Conservation (phyloP, 495 filamentous ascomycete genomes). For the Bacidia rubella region DNA sequence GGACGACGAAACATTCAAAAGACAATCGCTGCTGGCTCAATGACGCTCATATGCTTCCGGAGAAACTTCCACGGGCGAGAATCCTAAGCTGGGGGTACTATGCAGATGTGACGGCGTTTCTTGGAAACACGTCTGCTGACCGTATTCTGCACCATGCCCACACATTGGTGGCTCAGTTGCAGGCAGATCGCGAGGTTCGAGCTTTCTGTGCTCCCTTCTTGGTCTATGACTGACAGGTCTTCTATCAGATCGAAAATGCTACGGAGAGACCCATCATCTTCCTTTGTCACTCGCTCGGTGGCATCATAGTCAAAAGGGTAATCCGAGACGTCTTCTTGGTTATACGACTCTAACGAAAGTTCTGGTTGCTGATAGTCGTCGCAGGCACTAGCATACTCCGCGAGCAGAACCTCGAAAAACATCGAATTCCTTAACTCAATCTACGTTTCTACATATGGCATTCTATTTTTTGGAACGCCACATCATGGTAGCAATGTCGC, state of each 20-base stretch:
- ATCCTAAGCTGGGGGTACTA: constrained; percentile 23
- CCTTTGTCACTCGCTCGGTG: constrained; percentile 17
- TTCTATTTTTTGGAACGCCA: constrained; percentile 31
- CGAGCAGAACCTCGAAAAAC: constrained; percentile 6
- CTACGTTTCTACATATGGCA: constrained; percentile 25
- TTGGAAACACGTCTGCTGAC: constrained; percentile 17
- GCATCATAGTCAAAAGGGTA: constrained; percentile 19
- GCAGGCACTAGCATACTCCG: constrained; percentile 14
- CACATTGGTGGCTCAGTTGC: constrained; percentile 21
- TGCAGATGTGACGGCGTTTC: constrained; percentile 17
- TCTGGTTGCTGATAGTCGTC: constrained; percentile 4
- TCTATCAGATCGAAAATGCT: constrained; percentile 14
- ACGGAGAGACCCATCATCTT: constrained; percentile 14
- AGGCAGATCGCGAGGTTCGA: constrained; percentile 12
- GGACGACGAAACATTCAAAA: constrained; percentile 18
- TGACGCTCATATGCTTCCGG: constrained; percentile 19
- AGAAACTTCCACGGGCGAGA: constrained; percentile 18
- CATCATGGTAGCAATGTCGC: constrained; percentile 22
- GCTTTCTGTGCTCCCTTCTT: neutral
- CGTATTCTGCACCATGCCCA: constrained; percentile 23
- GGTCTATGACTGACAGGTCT: neutral
- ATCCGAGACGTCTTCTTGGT: constrained; percentile 2
- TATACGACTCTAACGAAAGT: no score
- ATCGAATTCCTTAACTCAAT: constrained; percentile 24
- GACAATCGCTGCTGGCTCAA: constrained; percentile 16